Percentiles rank a stretch among this genome's conserved stretches.
phyloP scores from a whole-genome alignment of 192 early-diverging fungal species.

The Linnemannia hyalina region DNA sequence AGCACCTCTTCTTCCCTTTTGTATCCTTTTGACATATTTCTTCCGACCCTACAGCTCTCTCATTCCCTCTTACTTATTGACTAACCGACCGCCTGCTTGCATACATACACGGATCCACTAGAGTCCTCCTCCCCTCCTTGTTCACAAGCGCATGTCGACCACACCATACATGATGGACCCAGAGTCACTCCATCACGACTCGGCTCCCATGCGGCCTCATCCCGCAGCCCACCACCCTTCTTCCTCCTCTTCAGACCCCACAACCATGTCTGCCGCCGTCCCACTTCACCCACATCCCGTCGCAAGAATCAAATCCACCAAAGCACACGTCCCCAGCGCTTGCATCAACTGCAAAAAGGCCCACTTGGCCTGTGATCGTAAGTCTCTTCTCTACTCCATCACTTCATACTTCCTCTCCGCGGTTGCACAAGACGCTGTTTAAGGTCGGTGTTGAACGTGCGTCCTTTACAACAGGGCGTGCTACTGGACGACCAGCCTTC shows the following conservation, averaged over 20 bases:
- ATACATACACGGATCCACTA: not conserved
- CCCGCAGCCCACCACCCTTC: slow-evolving; percentile 6
- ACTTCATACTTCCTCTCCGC: not conserved
- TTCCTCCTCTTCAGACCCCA: not conserved
- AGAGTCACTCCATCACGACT: slow-evolving; percentile 38
- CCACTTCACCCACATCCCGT: slow-evolving; percentile 26
- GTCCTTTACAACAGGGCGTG: not conserved
- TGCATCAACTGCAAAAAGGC: slow-evolving; percentile 91
- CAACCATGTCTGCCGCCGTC: slow-evolving; percentile 13
- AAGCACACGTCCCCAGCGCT: slow-evolving; percentile 88
- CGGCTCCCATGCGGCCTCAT: slow-evolving; percentile 26
- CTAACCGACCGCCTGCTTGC: not conserved
- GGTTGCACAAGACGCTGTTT: not conserved
- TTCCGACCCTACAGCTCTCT: slow-evolving; percentile 7
- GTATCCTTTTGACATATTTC: not conserved
- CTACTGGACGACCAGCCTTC: not conserved
- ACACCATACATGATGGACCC: slow-evolving; percentile 48
- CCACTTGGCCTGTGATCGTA: slow-evolving; percentile 90
- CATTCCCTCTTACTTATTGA: not conserved
- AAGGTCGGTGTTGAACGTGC: not conserved
- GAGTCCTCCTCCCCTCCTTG: not conserved
- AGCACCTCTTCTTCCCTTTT: not conserved
- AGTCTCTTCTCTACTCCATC: slow-evolving; percentile 31
- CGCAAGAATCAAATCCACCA: slow-evolving; percentile 58
- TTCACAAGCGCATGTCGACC: not conserved